Evolutionary conservation across 148 eudicot genomes (phyloP).

Genomic region (Rhododendron mucronatum): DNA sequence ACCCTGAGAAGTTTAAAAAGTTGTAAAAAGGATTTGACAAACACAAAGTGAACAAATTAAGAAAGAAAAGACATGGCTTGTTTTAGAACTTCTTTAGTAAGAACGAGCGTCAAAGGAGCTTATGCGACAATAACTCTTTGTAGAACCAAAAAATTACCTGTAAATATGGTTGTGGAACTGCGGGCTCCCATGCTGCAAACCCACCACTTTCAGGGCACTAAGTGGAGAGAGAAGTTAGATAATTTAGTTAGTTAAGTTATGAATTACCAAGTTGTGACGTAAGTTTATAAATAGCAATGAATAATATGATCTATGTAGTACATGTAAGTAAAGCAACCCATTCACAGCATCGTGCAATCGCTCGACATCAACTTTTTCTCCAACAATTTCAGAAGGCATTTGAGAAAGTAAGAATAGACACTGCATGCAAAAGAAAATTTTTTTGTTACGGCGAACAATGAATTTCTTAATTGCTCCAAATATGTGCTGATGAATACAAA

Average conservation of each 20-base stretch:
- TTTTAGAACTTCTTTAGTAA: neutral
- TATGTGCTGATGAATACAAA: neutral
- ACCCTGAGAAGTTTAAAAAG: conserved; percentile 9
- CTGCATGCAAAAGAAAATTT: conserved; percentile 8
- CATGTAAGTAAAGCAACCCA: conserved; percentile 33
- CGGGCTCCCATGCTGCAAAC: conserved; percentile 42
- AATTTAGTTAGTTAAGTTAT: neutral
- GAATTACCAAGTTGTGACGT: neutral
- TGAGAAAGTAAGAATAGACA: conserved; percentile 36
- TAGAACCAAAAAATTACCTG: conserved; percentile 20
- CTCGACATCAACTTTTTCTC: conserved; percentile 29
- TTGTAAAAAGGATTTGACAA: neutral
- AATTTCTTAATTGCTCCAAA: neutral
- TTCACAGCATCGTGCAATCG: conserved; percentile 38
- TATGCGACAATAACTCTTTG: neutral
- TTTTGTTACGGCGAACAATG: neutral
- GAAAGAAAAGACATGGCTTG: neutral
- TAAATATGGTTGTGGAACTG: conserved; percentile 30
- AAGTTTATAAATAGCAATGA: neutral
- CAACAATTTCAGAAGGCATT: conserved; percentile 35
- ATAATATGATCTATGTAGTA: neutral
- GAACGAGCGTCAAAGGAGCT: neutral
- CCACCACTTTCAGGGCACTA: conserved; percentile 41
- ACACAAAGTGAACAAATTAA: neutral
- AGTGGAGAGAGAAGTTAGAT: neutral